Evolutionary conservation across 495 filamentous ascomycete species (phyloP), one percentile per base, ranked within the genome.

Genomic region (Hypoxylon perforatum): DNA sequence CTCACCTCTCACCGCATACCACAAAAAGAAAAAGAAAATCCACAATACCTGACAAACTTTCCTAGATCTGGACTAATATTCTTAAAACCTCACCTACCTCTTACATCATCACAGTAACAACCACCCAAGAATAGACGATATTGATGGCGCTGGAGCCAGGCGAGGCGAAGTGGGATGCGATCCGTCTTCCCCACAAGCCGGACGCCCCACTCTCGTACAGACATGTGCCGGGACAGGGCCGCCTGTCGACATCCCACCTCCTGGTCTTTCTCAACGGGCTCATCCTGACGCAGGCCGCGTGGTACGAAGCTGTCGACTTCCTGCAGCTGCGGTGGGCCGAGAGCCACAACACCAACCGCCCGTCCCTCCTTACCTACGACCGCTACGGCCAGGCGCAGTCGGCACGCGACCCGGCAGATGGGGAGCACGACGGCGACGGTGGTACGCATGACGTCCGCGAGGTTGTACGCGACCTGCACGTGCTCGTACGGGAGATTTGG

Each of bases 181-280:
- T 71, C 18, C 17, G 28, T 54, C 63, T 67, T 33, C 59, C 60
- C 63, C 65, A 69, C 54, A 77, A 77, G 50, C 73, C 72, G 4
- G 44, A 69, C 19, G 44, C 74, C 59, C 69, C 72, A 55, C 67
- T 78, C 23, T 67, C 72, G 3, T 74, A 73, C 50, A 65, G 48
- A 22, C 68, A 75, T 42, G 38, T 74, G 3, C 70, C 70, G 46
- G 66, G 66, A 57, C 50, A 64, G 18, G 67, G 55, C 22, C 61
- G 60, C 39, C 42, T 71, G 30, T 60, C 73, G 11, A 48, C 65
- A 18, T 69, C 69, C 1, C 61, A 64, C n/a, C 79, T 88, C 18
- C 58, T 89, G 45, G 82, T 91, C 53, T 90, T 87, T 65, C 74
- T 90, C 44, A 91, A 90, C 65, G 88, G 88, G 12, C 80, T 90